Percentiles rank a stretch among this genome's conserved stretches.
Conservation (phyloP, 2,329 filamentous ascomycete species). For the Xylariaceae sp. region DNA sequence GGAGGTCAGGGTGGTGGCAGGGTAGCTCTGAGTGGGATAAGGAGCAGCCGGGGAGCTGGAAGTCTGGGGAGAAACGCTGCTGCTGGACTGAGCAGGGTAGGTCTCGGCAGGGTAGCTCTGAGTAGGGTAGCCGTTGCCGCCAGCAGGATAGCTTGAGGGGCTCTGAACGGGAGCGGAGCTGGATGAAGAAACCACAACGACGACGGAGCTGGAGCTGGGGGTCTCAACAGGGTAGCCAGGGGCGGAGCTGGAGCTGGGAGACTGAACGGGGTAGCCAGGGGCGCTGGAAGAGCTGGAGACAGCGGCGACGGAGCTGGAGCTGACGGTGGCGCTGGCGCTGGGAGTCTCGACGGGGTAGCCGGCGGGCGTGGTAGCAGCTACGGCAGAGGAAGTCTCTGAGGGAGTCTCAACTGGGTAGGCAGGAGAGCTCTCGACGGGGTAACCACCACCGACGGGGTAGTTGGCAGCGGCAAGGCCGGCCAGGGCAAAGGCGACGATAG, state of each 20-base stretch:
- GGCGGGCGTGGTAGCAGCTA: constrained; percentile 3
- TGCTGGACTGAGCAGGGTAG: constrained; percentile 2
- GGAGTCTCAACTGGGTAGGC: constrained; percentile 10
- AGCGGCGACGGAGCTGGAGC: not conserved
- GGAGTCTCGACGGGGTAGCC: constrained; percentile 5
- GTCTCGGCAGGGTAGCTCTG: not conserved
- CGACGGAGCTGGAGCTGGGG: not conserved
- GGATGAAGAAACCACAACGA: not conserved
- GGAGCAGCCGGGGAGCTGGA: constrained; percentile 14
- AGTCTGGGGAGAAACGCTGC: not conserved
- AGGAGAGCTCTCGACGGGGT: constrained; percentile 8
- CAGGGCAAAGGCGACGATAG: constrained; percentile 19
- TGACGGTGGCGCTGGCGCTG: not conserved
- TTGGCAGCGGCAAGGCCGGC: constrained; percentile 19
- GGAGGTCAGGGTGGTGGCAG: constrained; percentile 15
- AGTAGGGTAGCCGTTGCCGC: constrained; percentile 8
- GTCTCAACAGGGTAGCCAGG: constrained; percentile 6
- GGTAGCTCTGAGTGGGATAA: constrained; percentile 19
- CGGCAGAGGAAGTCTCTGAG: not conserved
- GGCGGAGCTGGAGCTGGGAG: not conserved
- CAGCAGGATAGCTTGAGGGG: constrained; percentile 10
- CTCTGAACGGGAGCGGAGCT: not conserved
- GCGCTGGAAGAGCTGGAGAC: not conserved
- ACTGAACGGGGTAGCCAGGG: constrained; percentile 13
- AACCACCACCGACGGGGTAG: constrained; percentile 15